phyloP scores from a whole-genome alignment of 2,329 filamentous ascomycete species.

The Xylariaceae sp. region DNA sequence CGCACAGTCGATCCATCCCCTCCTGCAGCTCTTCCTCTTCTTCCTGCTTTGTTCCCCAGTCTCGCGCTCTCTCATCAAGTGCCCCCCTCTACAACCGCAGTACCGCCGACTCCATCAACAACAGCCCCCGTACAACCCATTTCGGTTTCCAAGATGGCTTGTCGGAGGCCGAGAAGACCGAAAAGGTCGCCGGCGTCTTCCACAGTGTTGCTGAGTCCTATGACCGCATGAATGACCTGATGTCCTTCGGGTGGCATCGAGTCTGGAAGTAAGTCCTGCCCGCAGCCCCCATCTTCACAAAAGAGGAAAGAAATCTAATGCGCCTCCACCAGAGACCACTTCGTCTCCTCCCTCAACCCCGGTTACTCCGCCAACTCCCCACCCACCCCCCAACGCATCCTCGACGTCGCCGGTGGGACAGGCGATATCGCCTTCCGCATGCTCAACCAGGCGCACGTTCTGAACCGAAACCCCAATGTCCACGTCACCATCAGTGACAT shows the following conservation, averaged over 20 bases:
- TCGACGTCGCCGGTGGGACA: constrained; percentile 94
- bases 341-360: constrained; percentile 85
- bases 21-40: constrained; percentile 5
- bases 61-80: constrained; percentile 25
- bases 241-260: constrained; percentile 95
- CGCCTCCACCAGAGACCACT: constrained; percentile 63
- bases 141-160: constrained; percentile 82
- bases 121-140: constrained; percentile 57
- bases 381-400: constrained; percentile 60
- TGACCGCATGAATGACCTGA: constrained; percentile 98
- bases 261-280: constrained; percentile 67
- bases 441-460: constrained; percentile 75
- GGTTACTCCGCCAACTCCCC: constrained; percentile 51
- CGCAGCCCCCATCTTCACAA: neutral
- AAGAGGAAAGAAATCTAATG: constrained; percentile 2
- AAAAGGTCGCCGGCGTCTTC: constrained; percentile 78
- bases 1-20: constrained; percentile 13
- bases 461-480: constrained; percentile 75
- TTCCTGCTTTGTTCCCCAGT: constrained; percentile 1
- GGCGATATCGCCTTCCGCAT: constrained; percentile 97
- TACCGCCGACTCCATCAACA: constrained; percentile 14
- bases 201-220: constrained; percentile 91
- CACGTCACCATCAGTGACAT: constrained; percentile 92
- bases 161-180: constrained; percentile 68
- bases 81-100: constrained; percentile 17